Base-by-base conservation (phyloP, 176 grass and related monocot species). In the Rhynchospora breviuscula region DNA sequence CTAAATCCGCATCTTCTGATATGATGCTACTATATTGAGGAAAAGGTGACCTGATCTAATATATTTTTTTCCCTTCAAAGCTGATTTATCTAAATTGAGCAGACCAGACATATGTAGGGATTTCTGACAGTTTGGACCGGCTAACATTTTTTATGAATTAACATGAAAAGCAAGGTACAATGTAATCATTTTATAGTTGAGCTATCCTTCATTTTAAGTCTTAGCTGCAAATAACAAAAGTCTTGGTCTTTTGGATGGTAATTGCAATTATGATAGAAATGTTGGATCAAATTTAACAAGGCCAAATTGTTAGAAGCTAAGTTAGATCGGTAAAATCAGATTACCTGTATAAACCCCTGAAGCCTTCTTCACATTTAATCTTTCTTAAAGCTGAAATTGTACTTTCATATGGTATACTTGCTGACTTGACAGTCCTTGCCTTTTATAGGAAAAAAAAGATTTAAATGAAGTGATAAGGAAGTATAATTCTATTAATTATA, bases 321-420 rank as follows among this genome's bases (percentile, higher is more conserved):
- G 53, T 31, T 87, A 61, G 19, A 31, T 47, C 86, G 67, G 79
- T 51, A 47, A 79, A 67, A 84, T 61, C 53, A 80, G 63, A 72
- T 48, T 45, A 94, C 94, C 90, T 94, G 81, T 97, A 97, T 64
- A 94, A 82, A 84, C 90, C 92, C 65, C 58, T 85, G n/a, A 94
- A 59, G 63, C 94, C 88, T 80, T 94, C 94, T 81, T 97, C 88
- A 79, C 74, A 53, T 71, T 79, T 69, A 60, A 97, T 97, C 63
- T 82, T 87, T 67, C 66, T 88, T 85, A 94, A 86, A 85, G 90
- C 88, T 86, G 94, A 97, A 17, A 90, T 47, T 45, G 87, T 81
- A 83, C 90, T 88, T 87, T 77, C 84, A 18, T 97, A 97, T 63
- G 86, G 84, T 48, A 88, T 84, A 22, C 81, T 83, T 60, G 76